These are phyloP conservation scores for Raddia distichophylla DNA, from an alignment of 176 grass and related monocot genomes.

Conservation along the genomic window DNA sequence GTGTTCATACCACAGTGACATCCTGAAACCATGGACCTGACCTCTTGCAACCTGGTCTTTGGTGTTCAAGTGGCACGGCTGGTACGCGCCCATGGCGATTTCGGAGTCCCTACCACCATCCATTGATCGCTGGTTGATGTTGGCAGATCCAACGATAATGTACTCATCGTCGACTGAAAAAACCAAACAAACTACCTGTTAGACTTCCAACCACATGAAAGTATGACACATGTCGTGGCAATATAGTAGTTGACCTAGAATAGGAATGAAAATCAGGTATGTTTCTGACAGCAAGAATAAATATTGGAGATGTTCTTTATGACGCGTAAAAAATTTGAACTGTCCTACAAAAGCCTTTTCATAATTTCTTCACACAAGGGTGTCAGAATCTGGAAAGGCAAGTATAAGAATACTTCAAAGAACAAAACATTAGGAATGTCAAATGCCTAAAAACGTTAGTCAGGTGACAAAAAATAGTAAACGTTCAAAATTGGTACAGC, in stretches of 20 bases:
- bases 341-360: background rate
- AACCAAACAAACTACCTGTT: constrained; percentile 20
- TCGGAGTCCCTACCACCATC: constrained; percentile 88
- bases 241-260: constrained; percentile 4
- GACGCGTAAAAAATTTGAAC: background rate
- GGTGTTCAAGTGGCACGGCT: constrained; percentile 65
- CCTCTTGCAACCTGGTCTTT: constrained; percentile 64
- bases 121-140: constrained; percentile 98
- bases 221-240: constrained; percentile 6
- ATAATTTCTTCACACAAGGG: background rate
- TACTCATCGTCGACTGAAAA: constrained; percentile 89
- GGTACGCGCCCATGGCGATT: constrained; percentile 80
- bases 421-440: background rate
- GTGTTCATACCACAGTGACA: constrained; percentile 95
- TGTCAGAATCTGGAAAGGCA: too few relatives aligned
- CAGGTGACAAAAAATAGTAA: background rate
- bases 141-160: constrained; percentile 86
- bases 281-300: background rate
- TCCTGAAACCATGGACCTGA: constrained; percentile 80
- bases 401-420: background rate
- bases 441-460: background rate
- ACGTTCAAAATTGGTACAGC: background rate
- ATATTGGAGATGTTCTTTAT: background rate
- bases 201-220: background rate
- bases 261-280: background rate